These are phyloP conservation scores for Neurospora africana DNA, from an alignment of 495 filamentous ascomycete genomes.

Conservation along the genomic window DNA sequence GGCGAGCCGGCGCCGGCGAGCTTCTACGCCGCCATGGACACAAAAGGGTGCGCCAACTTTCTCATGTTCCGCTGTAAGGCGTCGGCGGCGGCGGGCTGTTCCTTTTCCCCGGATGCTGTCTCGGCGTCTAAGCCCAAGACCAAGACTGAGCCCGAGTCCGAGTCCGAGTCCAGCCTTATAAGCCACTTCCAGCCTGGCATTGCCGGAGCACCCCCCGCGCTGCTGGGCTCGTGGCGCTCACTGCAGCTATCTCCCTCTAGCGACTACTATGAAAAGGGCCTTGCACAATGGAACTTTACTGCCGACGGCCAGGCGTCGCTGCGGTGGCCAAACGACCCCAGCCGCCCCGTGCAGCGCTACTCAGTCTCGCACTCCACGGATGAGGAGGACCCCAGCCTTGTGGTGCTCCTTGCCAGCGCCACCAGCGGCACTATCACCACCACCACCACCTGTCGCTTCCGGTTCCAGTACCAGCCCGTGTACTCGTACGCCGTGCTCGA, in stretches of 20 bases:
- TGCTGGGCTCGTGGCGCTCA: conserved; percentile 1
- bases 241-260: background rate
- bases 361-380: background rate
- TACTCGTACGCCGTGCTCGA: conserved; percentile 2
- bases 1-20: background rate
- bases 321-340: background rate
- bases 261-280: background rate
- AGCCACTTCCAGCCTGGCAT: conserved; percentile 3
- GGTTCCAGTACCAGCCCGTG: background rate
- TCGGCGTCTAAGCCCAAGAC: background rate
- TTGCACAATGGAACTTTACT: conserved; percentile 2
- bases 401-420: conserved; percentile 1
- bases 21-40: conserved; percentile 2
- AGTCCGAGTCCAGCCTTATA: background rate
- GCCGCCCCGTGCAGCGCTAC: conserved; percentile 2
- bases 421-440: conserved; percentile 3
- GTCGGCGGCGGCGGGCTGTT: background rate
- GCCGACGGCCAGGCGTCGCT: background rate
- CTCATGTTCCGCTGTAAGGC: conserved; percentile 2
- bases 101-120: background rate
- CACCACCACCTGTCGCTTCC: conserved; percentile 2
- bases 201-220: background rate
- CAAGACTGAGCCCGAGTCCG: background rate
- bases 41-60: background rate
- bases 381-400: background rate